A percentile compares a stretch with the other conserved stretches of the same genome.
Conservation (phyloP, 2,329 filamentous ascomycete genomes). For the Raffaelea deltoideospora region DNA sequence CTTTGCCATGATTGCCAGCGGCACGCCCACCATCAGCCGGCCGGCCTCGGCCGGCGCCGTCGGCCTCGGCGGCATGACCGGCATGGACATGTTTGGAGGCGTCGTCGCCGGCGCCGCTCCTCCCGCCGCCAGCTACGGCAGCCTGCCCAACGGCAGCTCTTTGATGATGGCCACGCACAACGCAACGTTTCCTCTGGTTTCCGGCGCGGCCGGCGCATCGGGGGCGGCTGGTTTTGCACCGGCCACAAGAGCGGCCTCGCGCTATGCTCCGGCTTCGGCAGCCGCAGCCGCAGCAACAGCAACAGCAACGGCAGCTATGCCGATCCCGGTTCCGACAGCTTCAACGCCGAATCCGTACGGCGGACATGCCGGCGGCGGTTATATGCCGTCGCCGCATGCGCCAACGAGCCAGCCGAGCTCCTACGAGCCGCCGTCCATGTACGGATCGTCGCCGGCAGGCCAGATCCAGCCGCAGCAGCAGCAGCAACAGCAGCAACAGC, state of each 20-base stretch:
- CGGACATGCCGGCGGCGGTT: too few species aligned
- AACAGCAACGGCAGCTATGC: neutral
- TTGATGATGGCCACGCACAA: too few species aligned
- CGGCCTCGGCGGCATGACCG: conserved; percentile 43
- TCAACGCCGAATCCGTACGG: too few species aligned
- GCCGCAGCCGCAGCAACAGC: neutral
- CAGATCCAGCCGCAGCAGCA: too few species aligned
- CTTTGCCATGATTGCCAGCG: conserved; percentile 68
- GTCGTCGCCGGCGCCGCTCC: conserved; percentile 22
- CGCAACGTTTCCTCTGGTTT: too few species aligned
- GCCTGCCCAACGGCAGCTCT: conserved; percentile 18
- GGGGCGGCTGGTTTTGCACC: neutral
- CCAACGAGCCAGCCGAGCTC: too few species aligned
- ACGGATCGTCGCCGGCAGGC: too few species aligned
- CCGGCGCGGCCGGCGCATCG: neutral
- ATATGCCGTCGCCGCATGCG: too few species aligned
- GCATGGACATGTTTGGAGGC: conserved; percentile 61
- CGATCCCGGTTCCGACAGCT: too few species aligned
- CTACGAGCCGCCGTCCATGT: too few species aligned
- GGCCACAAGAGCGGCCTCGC: conserved; percentile 30
- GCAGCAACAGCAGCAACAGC: too few species aligned
- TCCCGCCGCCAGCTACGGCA: conserved; percentile 14
- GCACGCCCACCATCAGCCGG: conserved; percentile 59
- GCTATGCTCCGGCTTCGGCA: conserved; percentile 22
- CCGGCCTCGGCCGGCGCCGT: conserved; percentile 53